Percentiles rank a stretch among this genome's conserved stretches.
Conservation (phyloP, 345 rosid genomes). For the Jatropha curcas region DNA sequence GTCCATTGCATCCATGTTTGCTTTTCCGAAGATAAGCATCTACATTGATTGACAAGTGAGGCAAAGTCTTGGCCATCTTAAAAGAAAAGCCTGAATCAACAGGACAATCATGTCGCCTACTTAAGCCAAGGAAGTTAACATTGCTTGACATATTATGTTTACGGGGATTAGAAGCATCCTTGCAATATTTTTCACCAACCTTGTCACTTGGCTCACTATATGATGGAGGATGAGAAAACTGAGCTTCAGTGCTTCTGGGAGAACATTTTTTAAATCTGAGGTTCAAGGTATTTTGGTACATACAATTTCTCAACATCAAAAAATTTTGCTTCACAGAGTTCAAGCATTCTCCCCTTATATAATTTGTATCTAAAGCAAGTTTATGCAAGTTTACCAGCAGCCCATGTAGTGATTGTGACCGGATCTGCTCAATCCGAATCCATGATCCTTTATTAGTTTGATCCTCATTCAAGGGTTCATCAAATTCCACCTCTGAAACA, state of each 20-base stretch:
- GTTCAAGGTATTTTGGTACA: background rate
- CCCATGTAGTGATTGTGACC: background rate
- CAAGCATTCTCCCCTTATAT: constrained; percentile 3
- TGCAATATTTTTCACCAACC: background rate
- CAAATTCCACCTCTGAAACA: constrained; percentile 5
- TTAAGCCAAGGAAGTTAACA: background rate
- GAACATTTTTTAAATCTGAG: background rate
- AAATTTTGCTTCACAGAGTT: constrained; percentile 4
- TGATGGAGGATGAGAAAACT: background rate
- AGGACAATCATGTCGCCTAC: background rate
- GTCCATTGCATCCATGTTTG: background rate
- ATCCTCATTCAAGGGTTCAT: constrained; percentile 1
- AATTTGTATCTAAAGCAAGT: constrained; percentile 11
- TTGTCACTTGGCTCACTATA: background rate
- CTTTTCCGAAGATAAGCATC: background rate
- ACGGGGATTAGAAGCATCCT: background rate
- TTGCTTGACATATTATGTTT: background rate
- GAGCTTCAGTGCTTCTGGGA: constrained; percentile 1
- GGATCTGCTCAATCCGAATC: background rate
- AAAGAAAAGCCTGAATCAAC: constrained; percentile 2
- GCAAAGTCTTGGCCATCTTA: constrained; percentile 1
- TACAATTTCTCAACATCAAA: constrained; percentile 12
- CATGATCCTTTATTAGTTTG: background rate
- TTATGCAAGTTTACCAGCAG: constrained; percentile 4
- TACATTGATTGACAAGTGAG: background rate